Evolutionary conservation across 1,284 basidiomycete genomes (phyloP).

Genomic region (Austroboletus niveus): DNA sequence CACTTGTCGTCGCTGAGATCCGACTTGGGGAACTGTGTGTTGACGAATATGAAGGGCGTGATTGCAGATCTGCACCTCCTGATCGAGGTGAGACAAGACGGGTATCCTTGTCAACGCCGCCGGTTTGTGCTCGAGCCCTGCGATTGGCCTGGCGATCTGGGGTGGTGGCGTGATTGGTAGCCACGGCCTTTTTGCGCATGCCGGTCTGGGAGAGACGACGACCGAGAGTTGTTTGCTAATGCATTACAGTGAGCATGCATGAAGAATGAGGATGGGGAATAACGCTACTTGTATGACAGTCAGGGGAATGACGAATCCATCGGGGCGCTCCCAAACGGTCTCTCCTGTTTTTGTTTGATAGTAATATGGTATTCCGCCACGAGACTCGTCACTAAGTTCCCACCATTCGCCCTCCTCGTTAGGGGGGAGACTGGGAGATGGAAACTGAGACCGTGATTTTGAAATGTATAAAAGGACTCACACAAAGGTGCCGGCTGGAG

Average conservation of each 20-base stretch:
- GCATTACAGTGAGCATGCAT: constrained; percentile 11
- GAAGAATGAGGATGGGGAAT: not conserved
- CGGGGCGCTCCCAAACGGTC: constrained; percentile 87
- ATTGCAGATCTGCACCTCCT: constrained; percentile 21
- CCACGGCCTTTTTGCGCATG: constrained; percentile 22
- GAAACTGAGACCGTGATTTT: constrained; percentile 11
- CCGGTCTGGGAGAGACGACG: constrained; percentile 56
- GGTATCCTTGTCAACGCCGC: constrained; percentile 33
- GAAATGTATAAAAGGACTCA: constrained; percentile 38
- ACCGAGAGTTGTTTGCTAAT: constrained; percentile 71
- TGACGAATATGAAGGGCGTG: constrained; percentile 29
- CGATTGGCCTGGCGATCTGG: constrained; percentile 34
- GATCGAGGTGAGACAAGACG: constrained; percentile 26
- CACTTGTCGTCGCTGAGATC: constrained; percentile 22
- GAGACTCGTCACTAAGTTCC: constrained; percentile 82
- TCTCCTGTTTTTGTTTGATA: constrained; percentile 87
- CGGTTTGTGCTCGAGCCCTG: constrained; percentile 37
- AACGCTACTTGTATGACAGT: constrained; percentile 72
- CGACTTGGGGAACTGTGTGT: constrained; percentile 31
- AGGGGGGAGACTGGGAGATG: constrained; percentile 66
- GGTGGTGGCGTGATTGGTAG: constrained; percentile 2
- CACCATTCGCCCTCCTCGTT: constrained; percentile 91
- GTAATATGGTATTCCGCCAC: constrained; percentile 84
- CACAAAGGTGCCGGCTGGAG: constrained; percentile 89
- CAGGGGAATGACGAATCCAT: constrained; percentile 86